These are phyloP conservation scores for Yamadazyma aaseri DNA, from an alignment of 1,139 yeast species.

Conservation along the genomic window DNA sequence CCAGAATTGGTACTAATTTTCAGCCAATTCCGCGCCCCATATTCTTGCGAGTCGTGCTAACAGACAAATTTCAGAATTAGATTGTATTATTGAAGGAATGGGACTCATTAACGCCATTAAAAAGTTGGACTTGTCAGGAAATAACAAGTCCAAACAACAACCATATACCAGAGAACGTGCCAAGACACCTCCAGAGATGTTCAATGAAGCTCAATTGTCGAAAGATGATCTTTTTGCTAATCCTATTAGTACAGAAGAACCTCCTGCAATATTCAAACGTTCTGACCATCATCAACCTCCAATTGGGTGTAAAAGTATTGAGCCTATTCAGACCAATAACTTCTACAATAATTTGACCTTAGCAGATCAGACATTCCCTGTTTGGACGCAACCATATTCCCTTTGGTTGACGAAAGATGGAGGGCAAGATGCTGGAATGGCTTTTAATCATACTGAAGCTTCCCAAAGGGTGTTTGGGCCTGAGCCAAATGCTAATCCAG, in stretches of 20 bases:
- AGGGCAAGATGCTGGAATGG: slow-evolving; percentile 38
- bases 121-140: slow-evolving; percentile 17
- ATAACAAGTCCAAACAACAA: slow-evolving; percentile 3
- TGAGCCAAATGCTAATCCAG: slow-evolving; percentile 36
- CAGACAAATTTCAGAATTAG: too few relatives aligned
- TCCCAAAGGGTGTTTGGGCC: slow-evolving; percentile 46
- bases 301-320: slow-evolving; percentile 25
- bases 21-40: too few relatives aligned
- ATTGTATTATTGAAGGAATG: too few relatives aligned
- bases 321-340: slow-evolving; percentile 46
- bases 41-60: too few relatives aligned
- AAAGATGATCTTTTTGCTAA: slow-evolving; percentile 17
- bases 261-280: slow-evolving; percentile 26
- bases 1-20: too few relatives aligned
- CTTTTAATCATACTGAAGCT: slow-evolving; percentile 45
- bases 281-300: slow-evolving; percentile 30
- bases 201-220: neutral
- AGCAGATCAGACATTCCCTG: slow-evolving; percentile 46
- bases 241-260: slow-evolving; percentile 28
- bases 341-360: slow-evolving; percentile 43
- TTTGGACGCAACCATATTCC: slow-evolving; percentile 49
- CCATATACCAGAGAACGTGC: slow-evolving; percentile 10
- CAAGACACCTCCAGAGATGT: slow-evolving; percentile 7
- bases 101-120: slow-evolving; percentile 28
- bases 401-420: slow-evolving; percentile 44